phyloP scores from a whole-genome alignment of 208 protist genomes.

The Trypanosoma theileri region DNA sequence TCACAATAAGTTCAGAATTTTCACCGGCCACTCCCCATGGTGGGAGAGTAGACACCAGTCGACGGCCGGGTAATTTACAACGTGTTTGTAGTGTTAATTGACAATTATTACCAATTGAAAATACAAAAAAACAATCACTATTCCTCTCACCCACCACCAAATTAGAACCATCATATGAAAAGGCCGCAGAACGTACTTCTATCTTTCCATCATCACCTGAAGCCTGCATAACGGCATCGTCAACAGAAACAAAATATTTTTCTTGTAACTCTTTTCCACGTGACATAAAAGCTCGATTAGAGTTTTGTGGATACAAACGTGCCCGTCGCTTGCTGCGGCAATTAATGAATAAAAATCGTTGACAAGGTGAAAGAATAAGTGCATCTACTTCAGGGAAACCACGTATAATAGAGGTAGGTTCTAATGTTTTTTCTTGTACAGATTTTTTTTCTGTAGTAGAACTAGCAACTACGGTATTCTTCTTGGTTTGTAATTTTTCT shows the following conservation, averaged over 20 bases:
- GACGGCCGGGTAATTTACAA: slow-evolving; percentile 60
- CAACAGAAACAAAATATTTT: slow-evolving; percentile 45
- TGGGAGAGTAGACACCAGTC: slow-evolving; percentile 66
- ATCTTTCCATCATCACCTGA: slow-evolving; percentile 41
- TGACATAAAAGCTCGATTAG: slow-evolving; percentile 39
- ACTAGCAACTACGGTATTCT: not conserved
- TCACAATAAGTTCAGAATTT: slow-evolving; percentile 43
- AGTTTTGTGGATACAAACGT: slow-evolving; percentile 53
- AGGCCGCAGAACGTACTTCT: slow-evolving; percentile 58
- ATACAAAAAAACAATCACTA: slow-evolving; percentile 65
- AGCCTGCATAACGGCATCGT: slow-evolving; percentile 35
- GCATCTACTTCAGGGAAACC: slow-evolving; percentile 66
- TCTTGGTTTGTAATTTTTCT: not conserved
- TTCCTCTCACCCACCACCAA: slow-evolving; percentile 64
- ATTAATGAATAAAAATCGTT: slow-evolving; percentile 61
- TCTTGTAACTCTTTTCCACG: slow-evolving; percentile 63
- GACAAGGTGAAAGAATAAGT: slow-evolving; percentile 55
- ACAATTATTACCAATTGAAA: slow-evolving; percentile 41
- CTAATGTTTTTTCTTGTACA: not conserved
- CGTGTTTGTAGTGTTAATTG: slow-evolving; percentile 42
- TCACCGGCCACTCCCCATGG: slow-evolving; percentile 41
- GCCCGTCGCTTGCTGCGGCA: slow-evolving; percentile 66
- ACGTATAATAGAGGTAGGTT: slow-evolving; percentile 49
- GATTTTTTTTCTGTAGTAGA: not conserved
- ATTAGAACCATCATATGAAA: slow-evolving; percentile 48